A percentile compares a stretch with the other conserved stretches of the same genome.
Evolutionary conservation across 805 yeast genomes (phyloP).

Genomic region (Barnettozyma vustinii): DNA sequence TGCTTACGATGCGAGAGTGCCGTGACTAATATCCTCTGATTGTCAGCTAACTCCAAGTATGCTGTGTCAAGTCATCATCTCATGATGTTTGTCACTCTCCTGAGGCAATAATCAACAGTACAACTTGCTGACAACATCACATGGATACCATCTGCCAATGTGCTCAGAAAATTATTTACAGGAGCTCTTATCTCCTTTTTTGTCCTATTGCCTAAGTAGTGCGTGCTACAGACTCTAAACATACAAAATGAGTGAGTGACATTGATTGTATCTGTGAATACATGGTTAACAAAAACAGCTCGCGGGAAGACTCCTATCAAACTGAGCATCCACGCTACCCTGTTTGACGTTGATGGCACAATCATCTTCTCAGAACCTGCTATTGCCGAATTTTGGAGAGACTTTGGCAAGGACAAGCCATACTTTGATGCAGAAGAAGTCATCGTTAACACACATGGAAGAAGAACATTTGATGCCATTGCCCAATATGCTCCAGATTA

Average conservation of each 20-base stretch:
- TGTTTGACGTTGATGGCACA: conserved; percentile 86
- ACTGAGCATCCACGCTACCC: conserved; percentile 40
- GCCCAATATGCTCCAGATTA: conserved; percentile 67
- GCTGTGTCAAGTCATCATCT: background rate
- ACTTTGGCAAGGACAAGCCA: conserved; percentile 60
- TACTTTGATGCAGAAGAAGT: conserved; percentile 68
- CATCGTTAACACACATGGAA: conserved; percentile 72
- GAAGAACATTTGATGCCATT: conserved; percentile 75
- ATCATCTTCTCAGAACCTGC: conserved; percentile 76
- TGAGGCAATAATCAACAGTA: no score
- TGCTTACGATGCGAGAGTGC: no score
- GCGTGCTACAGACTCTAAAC: background rate
- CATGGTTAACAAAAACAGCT: background rate
- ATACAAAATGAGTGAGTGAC: background rate
- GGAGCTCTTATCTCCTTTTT: background rate
- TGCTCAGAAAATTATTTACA: background rate
- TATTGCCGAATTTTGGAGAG: conserved; percentile 76
- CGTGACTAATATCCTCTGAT: no score
- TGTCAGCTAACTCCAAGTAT: background rate
- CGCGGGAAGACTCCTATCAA: conserved; percentile 9
- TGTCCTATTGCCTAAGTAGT: no score
- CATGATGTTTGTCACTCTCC: background rate
- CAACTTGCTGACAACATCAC: background rate
- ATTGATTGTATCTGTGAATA: background rate
- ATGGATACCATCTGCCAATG: background rate